A percentile compares a stretch with the other conserved stretches of the same genome.
These are phyloP conservation scores for Colletotrichum sp. DNA, from an alignment of 2,329 filamentous ascomycete species.

Conservation along the genomic window DNA sequence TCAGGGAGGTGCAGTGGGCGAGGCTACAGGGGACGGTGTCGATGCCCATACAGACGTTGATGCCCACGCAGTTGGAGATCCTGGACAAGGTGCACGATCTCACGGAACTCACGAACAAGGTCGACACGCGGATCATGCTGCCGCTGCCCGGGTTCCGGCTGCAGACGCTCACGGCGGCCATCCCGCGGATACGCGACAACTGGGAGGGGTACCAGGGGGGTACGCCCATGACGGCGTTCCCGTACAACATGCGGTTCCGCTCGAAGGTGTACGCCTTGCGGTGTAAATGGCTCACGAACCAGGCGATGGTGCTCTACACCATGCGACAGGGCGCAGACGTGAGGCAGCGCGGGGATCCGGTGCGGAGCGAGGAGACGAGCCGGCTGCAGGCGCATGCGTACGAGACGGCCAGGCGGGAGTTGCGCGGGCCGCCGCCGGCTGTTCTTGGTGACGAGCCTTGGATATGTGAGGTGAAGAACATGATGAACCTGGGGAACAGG, in stretches of 20 bases:
- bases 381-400: background rate
- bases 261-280: background rate
- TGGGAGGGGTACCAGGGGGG: background rate
- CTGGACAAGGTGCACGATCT: conserved; percentile 3
- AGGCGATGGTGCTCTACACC: background rate
- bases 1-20: background rate
- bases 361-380: background rate
- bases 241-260: background rate
- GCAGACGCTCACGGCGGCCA: background rate
- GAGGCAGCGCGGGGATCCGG: background rate
- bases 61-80: background rate
- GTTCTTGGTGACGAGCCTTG: background rate
- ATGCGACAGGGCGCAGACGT: background rate
- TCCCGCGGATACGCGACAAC: background rate
- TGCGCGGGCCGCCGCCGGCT: background rate
- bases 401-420: background rate
- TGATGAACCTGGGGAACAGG: background rate
- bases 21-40: background rate
- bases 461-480: background rate
- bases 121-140: conserved; percentile 4
- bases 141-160: background rate
- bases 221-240: background rate
- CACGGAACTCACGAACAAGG: background rate
- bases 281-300: background rate
- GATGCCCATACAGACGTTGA: background rate